Evolutionary conservation across 1,284 basidiomycete species (phyloP).

Genomic region (Sparassis latifolia): DNA sequence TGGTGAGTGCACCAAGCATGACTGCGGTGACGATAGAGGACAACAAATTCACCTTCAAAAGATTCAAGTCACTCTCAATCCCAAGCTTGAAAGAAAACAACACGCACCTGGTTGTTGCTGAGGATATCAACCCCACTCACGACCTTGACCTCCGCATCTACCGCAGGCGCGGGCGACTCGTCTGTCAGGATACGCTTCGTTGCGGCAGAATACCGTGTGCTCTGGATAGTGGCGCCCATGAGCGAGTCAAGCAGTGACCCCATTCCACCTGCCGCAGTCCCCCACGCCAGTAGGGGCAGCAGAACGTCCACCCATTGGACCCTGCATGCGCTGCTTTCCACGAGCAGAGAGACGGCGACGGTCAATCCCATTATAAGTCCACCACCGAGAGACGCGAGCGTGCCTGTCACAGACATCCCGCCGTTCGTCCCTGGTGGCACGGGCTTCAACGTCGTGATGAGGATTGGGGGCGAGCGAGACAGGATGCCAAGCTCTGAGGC

Average conservation of each 20-base stretch:
- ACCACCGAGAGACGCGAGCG: constrained; percentile 66
- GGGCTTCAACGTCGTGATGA: constrained; percentile 65
- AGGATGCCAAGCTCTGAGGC: constrained; percentile 83
- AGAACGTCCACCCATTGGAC: constrained; percentile 30
- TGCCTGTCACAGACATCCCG: constrained; percentile 73
- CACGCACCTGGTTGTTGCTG: constrained; percentile 72
- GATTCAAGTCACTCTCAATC: background rate
- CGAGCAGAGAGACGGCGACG: constrained; percentile 49
- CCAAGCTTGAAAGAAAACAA: background rate
- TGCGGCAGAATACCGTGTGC: constrained; percentile 66
- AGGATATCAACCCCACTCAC: constrained; percentile 72
- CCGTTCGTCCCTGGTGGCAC: constrained; percentile 94
- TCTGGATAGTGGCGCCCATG: constrained; percentile 78
- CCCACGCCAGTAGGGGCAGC: constrained; percentile 48
- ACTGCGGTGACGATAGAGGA: constrained; percentile 18
- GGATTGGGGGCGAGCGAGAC: constrained; percentile 56
- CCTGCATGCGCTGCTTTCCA: constrained; percentile 54
- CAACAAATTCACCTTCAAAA: constrained; percentile 14
- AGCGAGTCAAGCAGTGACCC: constrained; percentile 50
- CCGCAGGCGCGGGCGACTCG: constrained; percentile 27
- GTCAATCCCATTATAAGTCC: constrained; percentile 67
- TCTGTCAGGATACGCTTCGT: constrained; percentile 68
- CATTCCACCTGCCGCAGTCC: constrained; percentile 57
- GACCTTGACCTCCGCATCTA: constrained; percentile 36
- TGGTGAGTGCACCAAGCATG: constrained; percentile 14